phyloP scores from a whole-genome alignment of 2,329 filamentous ascomycete genomes.

The Alternaria angustiovoidea region DNA sequence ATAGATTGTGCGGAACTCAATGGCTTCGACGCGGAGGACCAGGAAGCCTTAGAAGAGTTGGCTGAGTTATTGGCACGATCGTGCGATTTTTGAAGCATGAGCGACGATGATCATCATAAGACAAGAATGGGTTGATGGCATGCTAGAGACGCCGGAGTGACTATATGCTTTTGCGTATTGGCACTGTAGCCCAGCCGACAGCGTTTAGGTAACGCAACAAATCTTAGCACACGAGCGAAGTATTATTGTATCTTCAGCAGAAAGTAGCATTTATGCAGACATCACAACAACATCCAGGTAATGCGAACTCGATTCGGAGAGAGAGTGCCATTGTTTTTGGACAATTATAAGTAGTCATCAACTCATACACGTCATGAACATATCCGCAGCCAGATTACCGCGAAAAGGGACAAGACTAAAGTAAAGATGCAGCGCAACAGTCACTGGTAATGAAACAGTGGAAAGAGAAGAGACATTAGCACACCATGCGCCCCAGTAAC shows the following conservation, averaged over 20 bases:
- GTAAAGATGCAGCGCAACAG: constrained; percentile 20
- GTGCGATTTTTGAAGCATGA: constrained; percentile 41
- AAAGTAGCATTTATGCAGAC: background rate
- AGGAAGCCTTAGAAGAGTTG: constrained; percentile 70
- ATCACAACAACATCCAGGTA: background rate
- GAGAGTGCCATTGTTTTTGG: constrained; percentile 3
- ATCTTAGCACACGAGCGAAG: too few relatives aligned
- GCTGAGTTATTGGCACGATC: constrained; percentile 42
- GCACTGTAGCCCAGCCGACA: background rate
- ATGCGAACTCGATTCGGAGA: background rate
- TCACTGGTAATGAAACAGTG: constrained; percentile 19
- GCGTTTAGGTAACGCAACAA: too few relatives aligned
- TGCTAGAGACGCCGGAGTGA: background rate
- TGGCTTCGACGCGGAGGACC: constrained; percentile 76
- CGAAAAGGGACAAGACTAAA: constrained; percentile 34
- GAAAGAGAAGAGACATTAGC: constrained; percentile 17
- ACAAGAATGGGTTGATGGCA: background rate
- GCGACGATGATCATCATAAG: background rate
- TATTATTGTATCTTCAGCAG: background rate
- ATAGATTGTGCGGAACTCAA: constrained; percentile 74
- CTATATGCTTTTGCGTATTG: background rate
- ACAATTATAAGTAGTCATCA: constrained; percentile 34
- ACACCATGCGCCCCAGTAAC: constrained; percentile 28
- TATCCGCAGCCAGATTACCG: constrained; percentile 25
- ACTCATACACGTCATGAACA: constrained; percentile 38